Evolutionary conservation across 1,139 yeast species (phyloP).

Genomic region (Diutina scorzettiae): DNA sequence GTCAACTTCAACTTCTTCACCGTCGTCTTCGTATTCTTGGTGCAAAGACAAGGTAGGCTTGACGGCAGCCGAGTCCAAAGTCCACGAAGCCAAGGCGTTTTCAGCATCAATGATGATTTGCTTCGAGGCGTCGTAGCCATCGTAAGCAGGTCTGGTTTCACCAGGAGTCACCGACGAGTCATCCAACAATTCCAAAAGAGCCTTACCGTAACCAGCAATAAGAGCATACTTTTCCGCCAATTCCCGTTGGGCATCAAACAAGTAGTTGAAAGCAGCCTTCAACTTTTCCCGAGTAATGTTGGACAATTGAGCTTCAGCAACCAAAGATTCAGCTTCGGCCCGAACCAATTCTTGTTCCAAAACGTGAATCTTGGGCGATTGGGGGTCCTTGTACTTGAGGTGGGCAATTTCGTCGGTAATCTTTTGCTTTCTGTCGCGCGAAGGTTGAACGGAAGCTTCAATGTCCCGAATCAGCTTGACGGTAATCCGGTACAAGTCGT

Average conservation of each 20-base stretch:
- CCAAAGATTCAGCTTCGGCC: constrained; percentile 84
- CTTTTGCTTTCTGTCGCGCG: constrained; percentile 77
- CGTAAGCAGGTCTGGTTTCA: constrained; percentile 81
- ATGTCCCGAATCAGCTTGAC: constrained; percentile 72
- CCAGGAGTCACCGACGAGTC: constrained; percentile 86
- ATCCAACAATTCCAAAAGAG: constrained; percentile 68
- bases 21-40: constrained; percentile 50
- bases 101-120: constrained; percentile 81
- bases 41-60: constrained; percentile 69
- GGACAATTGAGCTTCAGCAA: constrained; percentile 83
- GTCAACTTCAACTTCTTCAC: constrained; percentile 16
- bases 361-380: constrained; percentile 68
- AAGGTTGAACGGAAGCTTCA: constrained; percentile 80
- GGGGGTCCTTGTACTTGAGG: constrained; percentile 75
- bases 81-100: constrained; percentile 75
- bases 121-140: constrained; percentile 79
- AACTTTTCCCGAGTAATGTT: constrained; percentile 80
- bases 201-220: constrained; percentile 85
- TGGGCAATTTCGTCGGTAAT: constrained; percentile 77
- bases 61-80: constrained; percentile 68
- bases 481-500: constrained; percentile 78
- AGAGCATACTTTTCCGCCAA: constrained; percentile 75
- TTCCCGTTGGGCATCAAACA: constrained; percentile 74
- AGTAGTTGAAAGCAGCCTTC: constrained; percentile 75
- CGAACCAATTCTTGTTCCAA: constrained; percentile 82